Evolutionary conservation across 108 stramenopile species (phyloP), one percentile per base, ranked within the genome.

Genomic region (Epithemia pelagica): DNA sequence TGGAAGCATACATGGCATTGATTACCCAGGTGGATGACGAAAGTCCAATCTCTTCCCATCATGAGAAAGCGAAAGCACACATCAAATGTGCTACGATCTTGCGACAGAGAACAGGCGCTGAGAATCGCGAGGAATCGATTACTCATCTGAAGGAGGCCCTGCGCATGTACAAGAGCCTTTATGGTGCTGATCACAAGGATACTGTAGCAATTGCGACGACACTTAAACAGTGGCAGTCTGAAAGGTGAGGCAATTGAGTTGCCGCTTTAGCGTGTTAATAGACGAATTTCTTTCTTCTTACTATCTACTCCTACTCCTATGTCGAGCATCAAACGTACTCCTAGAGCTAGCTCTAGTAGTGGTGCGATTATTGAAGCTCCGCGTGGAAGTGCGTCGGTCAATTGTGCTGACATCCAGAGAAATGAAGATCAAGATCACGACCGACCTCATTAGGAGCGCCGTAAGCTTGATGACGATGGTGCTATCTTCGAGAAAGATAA

Each of bases 1-100:
- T 93, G 66, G 77, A 85, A 65, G 87, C 87, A 0, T 93, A 89
- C 67, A 71, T 72, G 33, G 68, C 73, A 31, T 71, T 93, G 27
- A 76, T 93, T 52, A 69, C 76, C 54, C 82, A 89, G 66, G 87
- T 90, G 2, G 85, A 87, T 24, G 78, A 76, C 2, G 80, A 85
- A 56, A 90, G 89, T 65, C 89, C 92, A 19, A 65, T 76, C 21
- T 78, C 89, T 27, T 90, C 89, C 1, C 70, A 83, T n/a, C 83
- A 80, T 5, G 92, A 93, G 61, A 85, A 85, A 60, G 92, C 89
- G 24, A 93, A 93, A 70, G 92, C 89, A 23, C 87, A 89, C 57
- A 88, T 93, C 55, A 93, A 93, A 62, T 90, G 89, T 65, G 92
- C 92, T 19, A 93, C 92, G 7, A 93, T 93, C 56, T 89, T 85